Evolutionary conservation across 495 filamentous ascomycete genomes (phyloP).

Genomic region (Copromyces sp.): DNA sequence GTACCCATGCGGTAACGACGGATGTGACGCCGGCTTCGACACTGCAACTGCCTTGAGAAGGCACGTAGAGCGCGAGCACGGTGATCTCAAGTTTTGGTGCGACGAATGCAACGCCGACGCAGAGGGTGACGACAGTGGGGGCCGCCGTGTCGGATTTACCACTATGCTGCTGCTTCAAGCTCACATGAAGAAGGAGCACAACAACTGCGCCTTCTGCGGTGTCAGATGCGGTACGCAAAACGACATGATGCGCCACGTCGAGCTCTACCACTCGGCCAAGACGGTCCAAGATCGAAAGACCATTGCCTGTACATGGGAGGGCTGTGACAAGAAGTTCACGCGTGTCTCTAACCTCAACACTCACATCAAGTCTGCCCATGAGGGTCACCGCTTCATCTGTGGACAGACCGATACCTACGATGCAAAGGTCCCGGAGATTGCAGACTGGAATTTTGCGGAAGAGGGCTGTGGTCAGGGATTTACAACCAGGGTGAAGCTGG

Average conservation of each 20-base stretch:
- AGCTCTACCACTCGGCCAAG: constrained; percentile 54
- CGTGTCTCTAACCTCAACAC: constrained; percentile 67
- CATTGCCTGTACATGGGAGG: constrained; percentile 51
- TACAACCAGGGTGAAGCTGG: constrained; percentile 58
- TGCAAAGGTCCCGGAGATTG: constrained; percentile 39
- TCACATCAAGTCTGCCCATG: constrained; percentile 67
- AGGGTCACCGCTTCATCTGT: constrained; percentile 62
- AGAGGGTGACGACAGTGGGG: constrained; percentile 14
- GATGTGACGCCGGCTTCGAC: constrained; percentile 64
- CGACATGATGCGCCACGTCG: constrained; percentile 59
- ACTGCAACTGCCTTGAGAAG: constrained; percentile 54
- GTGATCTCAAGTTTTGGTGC: constrained; percentile 59
- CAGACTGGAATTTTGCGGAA: constrained; percentile 48
- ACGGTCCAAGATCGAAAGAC: constrained; percentile 50
- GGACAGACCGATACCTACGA: constrained; percentile 51
- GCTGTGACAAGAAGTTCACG: constrained; percentile 64
- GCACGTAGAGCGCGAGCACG: constrained; percentile 63
- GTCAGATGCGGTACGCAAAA: constrained; percentile 48
- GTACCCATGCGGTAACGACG: constrained; percentile 55
- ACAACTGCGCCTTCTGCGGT: constrained; percentile 63
- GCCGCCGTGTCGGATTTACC: constrained; percentile 47
- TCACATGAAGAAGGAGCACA: constrained; percentile 62
- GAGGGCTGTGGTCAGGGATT: constrained; percentile 62
- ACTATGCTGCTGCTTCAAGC: constrained; percentile 58
- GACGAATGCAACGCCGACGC: constrained; percentile 44